Evolutionary conservation across 306 rosid genomes (phyloP).

Genomic region (Mimosa bimucronata): DNA sequence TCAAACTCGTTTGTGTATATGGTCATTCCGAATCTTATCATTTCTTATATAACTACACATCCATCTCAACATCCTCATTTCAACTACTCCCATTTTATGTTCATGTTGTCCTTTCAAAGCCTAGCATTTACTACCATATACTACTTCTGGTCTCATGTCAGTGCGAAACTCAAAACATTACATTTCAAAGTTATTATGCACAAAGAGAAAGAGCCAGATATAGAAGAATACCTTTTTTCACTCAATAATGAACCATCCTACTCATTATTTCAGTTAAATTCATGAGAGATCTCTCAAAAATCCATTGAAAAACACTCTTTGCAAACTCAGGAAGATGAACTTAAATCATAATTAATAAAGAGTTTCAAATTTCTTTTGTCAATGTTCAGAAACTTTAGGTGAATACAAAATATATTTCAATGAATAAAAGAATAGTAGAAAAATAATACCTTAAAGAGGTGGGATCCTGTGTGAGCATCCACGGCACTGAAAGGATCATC

Average conservation of each 20-base stretch:
- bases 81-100: no score
- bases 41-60: no score
- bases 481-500: slow-evolving; percentile 96
- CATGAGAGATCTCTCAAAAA: not conserved
- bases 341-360: not conserved
- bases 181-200: slow-evolving; percentile 17
- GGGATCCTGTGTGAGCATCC: slow-evolving; percentile 95
- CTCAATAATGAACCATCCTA: slow-evolving; percentile 7
- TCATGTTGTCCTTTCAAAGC: no score
- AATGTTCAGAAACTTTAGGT: not conserved
- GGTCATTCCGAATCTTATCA: no score
- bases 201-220: not conserved
- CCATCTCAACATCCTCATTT: no score
- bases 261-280: slow-evolving; percentile 7
- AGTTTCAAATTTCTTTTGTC: not conserved
- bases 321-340: not conserved
- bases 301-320: not conserved
- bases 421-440: slow-evolving; percentile 25
- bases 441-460: slow-evolving; percentile 69
- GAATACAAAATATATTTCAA: not conserved
- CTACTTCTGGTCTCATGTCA: no score
- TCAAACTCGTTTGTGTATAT: no score
- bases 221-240: not conserved
- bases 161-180: not conserved
- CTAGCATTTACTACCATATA: no score